A percentile compares a stretch with the other conserved stretches of the same genome.
These are phyloP conservation scores for Stagonosporopsis vannaccii DNA, from an alignment of 2,329 filamentous ascomycete genomes.

Conservation along the genomic window DNA sequence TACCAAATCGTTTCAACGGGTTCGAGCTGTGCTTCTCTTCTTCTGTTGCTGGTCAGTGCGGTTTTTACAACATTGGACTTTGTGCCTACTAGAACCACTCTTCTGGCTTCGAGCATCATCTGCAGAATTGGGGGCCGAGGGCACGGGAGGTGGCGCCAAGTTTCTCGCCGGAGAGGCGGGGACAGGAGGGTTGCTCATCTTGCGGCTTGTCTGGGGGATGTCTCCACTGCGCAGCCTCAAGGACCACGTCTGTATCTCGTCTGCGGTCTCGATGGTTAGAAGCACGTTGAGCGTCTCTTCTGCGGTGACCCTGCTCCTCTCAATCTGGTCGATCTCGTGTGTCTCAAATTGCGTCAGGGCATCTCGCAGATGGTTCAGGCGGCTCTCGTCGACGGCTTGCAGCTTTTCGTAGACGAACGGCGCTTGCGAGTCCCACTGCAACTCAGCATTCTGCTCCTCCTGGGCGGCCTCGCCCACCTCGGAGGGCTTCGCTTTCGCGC, in stretches of 20 bases:
- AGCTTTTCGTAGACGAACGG: conserved; percentile 94
- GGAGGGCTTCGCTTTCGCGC: conserved; percentile 74
- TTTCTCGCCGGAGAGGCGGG: conserved; percentile 41
- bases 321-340: conserved; percentile 86
- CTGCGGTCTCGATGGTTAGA: conserved; percentile 83
- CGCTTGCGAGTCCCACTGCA: conserved; percentile 92
- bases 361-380: conserved; percentile 89
- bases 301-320: conserved; percentile 75
- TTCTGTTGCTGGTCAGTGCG: conserved; percentile 30
- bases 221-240: conserved; percentile 53
- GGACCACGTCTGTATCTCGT: conserved; percentile 82
- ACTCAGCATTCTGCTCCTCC: conserved; percentile 77
- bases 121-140: conserved; percentile 44
- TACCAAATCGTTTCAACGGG: conserved; percentile 52
- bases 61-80: too few relatives aligned
- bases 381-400: conserved; percentile 87
- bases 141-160: conserved; percentile 44
- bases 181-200: conserved; percentile 38
- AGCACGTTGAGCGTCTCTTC: conserved; percentile 83
- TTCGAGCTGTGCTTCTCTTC: conserved; percentile 49
- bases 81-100: conserved; percentile 44
- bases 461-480: conserved; percentile 79
- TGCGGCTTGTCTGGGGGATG: conserved; percentile 39
- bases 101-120: conserved; percentile 65
- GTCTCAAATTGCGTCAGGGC: conserved; percentile 92